phyloP scores from a whole-genome alignment of 306 rosid species.

The Cercis canadensis region DNA sequence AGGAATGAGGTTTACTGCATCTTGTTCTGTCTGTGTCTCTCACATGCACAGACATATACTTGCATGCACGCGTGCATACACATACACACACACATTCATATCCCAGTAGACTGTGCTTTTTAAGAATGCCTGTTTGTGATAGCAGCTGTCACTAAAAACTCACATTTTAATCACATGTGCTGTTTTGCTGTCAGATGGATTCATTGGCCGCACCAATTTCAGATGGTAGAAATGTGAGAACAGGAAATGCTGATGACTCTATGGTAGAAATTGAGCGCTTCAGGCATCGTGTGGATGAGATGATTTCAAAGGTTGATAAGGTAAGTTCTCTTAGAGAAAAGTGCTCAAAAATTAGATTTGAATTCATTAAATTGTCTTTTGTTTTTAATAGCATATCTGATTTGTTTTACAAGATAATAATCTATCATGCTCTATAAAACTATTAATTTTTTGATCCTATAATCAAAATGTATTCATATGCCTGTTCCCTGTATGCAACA shows the following conservation, averaged over 20 bases:
- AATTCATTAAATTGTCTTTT: not conserved
- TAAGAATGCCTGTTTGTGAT: not conserved
- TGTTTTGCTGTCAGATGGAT: slow-evolving; percentile 46
- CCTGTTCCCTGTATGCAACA: not conserved
- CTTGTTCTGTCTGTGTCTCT: not conserved
- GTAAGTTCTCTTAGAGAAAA: slow-evolving; percentile 38
- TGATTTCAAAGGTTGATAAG: slow-evolving; percentile 63
- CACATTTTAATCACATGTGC: not conserved
- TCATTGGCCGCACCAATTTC: slow-evolving; percentile 45
- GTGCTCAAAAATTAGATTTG: not conserved
- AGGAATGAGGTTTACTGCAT: not conserved
- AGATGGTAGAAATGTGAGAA: slow-evolving; percentile 27
- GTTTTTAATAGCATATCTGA: not conserved
- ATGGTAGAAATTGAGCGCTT: slow-evolving; percentile 52
- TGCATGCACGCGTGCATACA: not conserved
- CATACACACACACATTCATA: not conserved
- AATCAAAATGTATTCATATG: no score
- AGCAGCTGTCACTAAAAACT: not conserved
- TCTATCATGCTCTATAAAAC: not conserved
- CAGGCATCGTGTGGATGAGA: slow-evolving; percentile 55
- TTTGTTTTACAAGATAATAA: not conserved
- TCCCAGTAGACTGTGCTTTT: not conserved
- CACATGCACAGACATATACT: not conserved
- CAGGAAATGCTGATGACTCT: slow-evolving; percentile 32
- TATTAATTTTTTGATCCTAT: not conserved